These are phyloP conservation scores for Paecilomyces fulvus DNA, from an alignment of 2,329 filamentous ascomycete genomes.

Conservation along the genomic window DNA sequence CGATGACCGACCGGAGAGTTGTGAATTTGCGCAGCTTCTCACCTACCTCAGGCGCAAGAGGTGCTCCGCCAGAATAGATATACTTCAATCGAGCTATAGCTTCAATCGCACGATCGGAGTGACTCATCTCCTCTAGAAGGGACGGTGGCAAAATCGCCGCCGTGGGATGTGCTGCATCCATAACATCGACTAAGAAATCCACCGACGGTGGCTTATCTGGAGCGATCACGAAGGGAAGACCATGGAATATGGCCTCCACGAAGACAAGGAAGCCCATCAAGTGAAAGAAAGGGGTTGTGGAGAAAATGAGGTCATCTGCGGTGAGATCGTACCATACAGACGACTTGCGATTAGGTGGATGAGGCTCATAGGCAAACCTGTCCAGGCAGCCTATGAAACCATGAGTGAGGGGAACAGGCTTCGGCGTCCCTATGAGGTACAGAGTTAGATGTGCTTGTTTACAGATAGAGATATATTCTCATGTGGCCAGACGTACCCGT, in stretches of 20 bases:
- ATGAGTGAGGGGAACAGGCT: slow-evolving; percentile 21
- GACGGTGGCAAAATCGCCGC: slow-evolving; percentile 15
- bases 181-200: slow-evolving; percentile 12
- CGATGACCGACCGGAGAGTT: background rate
- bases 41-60: slow-evolving; percentile 7
- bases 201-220: slow-evolving; percentile 19
- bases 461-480: background rate
- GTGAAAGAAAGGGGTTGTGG: slow-evolving; percentile 18
- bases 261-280: slow-evolving; percentile 16
- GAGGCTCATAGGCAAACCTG: slow-evolving; percentile 2
- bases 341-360: slow-evolving; percentile 10
- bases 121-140: slow-evolving; percentile 17
- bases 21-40: slow-evolving; percentile 1
- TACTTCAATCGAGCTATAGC: slow-evolving; percentile 7
- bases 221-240: slow-evolving; percentile 10
- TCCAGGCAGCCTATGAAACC: slow-evolving; percentile 15
- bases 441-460: slow-evolving; percentile 19
- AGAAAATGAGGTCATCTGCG: slow-evolving; percentile 9
- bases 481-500: slow-evolving; percentile 18
- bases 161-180: slow-evolving; percentile 11
- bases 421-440: slow-evolving; percentile 20
- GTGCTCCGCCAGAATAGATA: slow-evolving; percentile 11
- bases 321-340: slow-evolving; percentile 5
- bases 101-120: slow-evolving; percentile 10
- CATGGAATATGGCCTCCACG: slow-evolving; percentile 11